Percentiles rank a stretch among this genome's conserved stretches.
These are phyloP conservation scores for Suillus cothurnatus DNA, from an alignment of 768 basidiomycete species.

Conservation along the genomic window DNA sequence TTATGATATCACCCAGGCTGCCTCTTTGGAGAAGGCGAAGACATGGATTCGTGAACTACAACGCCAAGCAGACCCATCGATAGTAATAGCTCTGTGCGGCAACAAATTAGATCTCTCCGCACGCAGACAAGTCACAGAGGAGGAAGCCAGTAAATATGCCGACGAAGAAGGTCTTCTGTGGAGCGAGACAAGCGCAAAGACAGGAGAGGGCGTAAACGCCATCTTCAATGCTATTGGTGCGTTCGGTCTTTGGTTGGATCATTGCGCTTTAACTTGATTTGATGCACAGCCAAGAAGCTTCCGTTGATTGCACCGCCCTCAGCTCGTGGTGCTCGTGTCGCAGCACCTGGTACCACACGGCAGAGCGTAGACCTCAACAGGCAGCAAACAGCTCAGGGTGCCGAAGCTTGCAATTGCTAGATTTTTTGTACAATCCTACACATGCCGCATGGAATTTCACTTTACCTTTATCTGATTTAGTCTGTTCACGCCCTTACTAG, in stretches of 20 bases:
- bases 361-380: conserved; percentile 84
- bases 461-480: conserved; percentile 16
- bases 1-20: conserved; percentile 92
- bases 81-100: conserved; percentile 94
- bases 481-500: conserved; percentile 18
- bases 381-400: conserved; percentile 50
- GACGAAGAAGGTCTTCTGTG: conserved; percentile 93
- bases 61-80: conserved; percentile 95
- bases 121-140: conserved; percentile 81
- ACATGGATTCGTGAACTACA: conserved; percentile 97
- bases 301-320: conserved; percentile 77
- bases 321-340: conserved; percentile 51
- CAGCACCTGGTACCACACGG: conserved; percentile 51
- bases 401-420: conserved; percentile 80
- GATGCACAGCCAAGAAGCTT: conserved; percentile 76
- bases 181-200: conserved; percentile 90
- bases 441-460: conserved; percentile 4
- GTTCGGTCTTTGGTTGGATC: conserved; percentile 22
- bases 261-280: conserved; percentile 1
- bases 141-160: conserved; percentile 91
- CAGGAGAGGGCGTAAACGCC: conserved; percentile 82
- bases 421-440: conserved; percentile 13
- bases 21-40: conserved; percentile 93
- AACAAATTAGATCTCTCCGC: conserved; percentile 91
- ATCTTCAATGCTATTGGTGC: conserved; percentile 86